Evolutionary conservation across 768 basidiomycete species (phyloP).

Genomic region (Leucosporidium yakuticum): DNA sequence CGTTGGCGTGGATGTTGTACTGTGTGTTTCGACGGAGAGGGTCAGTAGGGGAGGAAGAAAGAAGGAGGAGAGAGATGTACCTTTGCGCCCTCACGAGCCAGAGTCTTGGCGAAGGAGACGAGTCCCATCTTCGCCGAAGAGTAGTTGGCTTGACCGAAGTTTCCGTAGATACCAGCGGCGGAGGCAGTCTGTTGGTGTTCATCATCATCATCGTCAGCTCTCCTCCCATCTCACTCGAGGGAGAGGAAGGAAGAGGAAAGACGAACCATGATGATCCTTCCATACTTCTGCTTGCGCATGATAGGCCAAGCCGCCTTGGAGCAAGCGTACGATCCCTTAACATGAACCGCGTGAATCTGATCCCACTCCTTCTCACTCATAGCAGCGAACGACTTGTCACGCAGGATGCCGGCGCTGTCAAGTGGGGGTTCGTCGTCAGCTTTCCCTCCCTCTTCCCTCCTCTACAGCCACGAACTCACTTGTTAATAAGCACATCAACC

Average conservation of each 20-base stretch:
- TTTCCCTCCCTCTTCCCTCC: no score
- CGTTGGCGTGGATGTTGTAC: conserved; percentile 67
- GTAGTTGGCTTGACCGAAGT: conserved; percentile 96
- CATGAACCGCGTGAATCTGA: conserved; percentile 49
- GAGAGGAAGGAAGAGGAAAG: neutral
- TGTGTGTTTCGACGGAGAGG: neutral
- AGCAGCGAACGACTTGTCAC: conserved; percentile 69
- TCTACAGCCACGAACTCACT: conserved; percentile 4
- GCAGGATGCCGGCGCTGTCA: conserved; percentile 54
- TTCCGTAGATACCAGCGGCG: conserved; percentile 70
- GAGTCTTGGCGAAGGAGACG: conserved; percentile 82
- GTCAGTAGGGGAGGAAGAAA: neutral
- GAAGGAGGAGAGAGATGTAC: neutral
- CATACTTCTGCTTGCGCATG: conserved; percentile 91
- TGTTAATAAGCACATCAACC: conserved; percentile 49
- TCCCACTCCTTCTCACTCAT: conserved; percentile 68
- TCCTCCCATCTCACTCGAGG: neutral
- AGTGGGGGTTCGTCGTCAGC: conserved; percentile 33
- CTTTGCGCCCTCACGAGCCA: conserved; percentile 85
- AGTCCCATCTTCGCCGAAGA: conserved; percentile 97
- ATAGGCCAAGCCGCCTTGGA: conserved; percentile 93
- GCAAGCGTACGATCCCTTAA: conserved; percentile 88
- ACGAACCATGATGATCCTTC: conserved; percentile 70
- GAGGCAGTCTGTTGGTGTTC: conserved; percentile 56
- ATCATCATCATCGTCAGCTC: neutral